phyloP scores from a whole-genome alignment of 371 early-diverging fungal genomes.

The Circinella umbellata region DNA sequence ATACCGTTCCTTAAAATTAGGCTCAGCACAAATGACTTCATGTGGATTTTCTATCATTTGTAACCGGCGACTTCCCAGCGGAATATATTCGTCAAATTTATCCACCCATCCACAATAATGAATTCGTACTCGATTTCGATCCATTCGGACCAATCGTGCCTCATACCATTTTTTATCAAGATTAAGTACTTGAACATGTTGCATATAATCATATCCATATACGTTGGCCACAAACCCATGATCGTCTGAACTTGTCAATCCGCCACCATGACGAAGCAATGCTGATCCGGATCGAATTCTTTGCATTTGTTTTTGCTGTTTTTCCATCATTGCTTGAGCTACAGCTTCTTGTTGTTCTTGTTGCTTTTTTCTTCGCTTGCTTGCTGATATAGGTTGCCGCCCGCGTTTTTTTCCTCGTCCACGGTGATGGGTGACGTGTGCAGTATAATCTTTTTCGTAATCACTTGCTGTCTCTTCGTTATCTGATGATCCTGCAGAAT shows the following conservation, averaged over 20 bases:
- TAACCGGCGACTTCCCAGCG: constrained; percentile 57
- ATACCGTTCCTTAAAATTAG: constrained; percentile 53
- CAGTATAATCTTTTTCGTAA: background rate
- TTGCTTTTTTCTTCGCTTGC: constrained; percentile 4
- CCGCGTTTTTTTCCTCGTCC: background rate
- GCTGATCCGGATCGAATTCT: background rate
- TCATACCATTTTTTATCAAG: constrained; percentile 59
- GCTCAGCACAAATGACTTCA: constrained; percentile 42
- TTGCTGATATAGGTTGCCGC: constrained; percentile 4
- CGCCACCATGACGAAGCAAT: constrained; percentile 9
- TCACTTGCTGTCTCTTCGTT: background rate
- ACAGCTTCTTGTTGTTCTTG: background rate
- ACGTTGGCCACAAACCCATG: constrained; percentile 53
- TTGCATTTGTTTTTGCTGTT: background rate
- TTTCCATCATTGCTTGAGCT: constrained; percentile 3
- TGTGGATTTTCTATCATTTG: constrained; percentile 47
- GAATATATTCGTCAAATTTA: constrained; percentile 64
- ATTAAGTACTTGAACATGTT: constrained; percentile 55
- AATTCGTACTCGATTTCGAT: constrained; percentile 53
- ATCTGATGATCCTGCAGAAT: background rate
- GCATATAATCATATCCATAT: constrained; percentile 62
- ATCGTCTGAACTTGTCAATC: constrained; percentile 13
- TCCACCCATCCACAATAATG: constrained; percentile 67
- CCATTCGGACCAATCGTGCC: constrained; percentile 52
- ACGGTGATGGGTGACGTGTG: background rate